phyloP scores from a whole-genome alignment of 768 basidiomycete genomes.

The Pisolithus orientalis region DNA sequence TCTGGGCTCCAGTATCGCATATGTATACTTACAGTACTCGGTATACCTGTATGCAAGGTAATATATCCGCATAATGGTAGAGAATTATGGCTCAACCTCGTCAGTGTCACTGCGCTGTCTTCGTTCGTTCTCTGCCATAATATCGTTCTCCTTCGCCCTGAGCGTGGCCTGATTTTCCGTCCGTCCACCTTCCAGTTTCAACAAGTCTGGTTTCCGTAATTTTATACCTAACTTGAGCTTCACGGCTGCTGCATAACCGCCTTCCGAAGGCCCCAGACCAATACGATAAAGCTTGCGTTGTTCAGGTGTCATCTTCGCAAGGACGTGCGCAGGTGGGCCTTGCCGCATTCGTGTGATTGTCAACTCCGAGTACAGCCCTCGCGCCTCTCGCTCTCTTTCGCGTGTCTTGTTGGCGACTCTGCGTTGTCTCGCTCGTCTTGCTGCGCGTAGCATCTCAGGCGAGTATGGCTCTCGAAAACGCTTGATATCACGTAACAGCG shows the following conservation, averaged over 20 bases:
- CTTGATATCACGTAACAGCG: constrained; percentile 33
- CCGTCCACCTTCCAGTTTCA: constrained; percentile 30
- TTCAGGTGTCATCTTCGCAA: constrained; percentile 44
- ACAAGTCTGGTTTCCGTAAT: constrained; percentile 30
- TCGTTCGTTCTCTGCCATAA: constrained; percentile 27
- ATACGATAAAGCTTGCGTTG: constrained; percentile 45
- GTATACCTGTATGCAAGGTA: not conserved
- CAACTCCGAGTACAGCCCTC: constrained; percentile 50
- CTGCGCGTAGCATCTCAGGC: constrained; percentile 39
- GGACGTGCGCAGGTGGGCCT: constrained; percentile 60
- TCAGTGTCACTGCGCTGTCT: constrained; percentile 5
- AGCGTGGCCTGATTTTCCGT: constrained; percentile 21
- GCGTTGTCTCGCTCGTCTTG: constrained; percentile 52
- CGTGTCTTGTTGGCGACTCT: constrained; percentile 61
- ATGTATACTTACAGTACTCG: too few species aligned
- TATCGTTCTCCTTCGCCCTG: constrained; percentile 18
- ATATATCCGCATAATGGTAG: not conserved
- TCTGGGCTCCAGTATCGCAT: too few species aligned
- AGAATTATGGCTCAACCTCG: not conserved
- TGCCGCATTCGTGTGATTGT: constrained; percentile 43
- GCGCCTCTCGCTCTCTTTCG: constrained; percentile 52
- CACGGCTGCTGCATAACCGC: constrained; percentile 63
- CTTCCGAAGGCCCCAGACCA: constrained; percentile 49
- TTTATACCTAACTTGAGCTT: constrained; percentile 53
- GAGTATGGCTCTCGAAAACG: constrained; percentile 42